These are phyloP conservation scores for Cicer judaicum DNA, from an alignment of 306 rosid genomes.

Conservation along the genomic window DNA sequence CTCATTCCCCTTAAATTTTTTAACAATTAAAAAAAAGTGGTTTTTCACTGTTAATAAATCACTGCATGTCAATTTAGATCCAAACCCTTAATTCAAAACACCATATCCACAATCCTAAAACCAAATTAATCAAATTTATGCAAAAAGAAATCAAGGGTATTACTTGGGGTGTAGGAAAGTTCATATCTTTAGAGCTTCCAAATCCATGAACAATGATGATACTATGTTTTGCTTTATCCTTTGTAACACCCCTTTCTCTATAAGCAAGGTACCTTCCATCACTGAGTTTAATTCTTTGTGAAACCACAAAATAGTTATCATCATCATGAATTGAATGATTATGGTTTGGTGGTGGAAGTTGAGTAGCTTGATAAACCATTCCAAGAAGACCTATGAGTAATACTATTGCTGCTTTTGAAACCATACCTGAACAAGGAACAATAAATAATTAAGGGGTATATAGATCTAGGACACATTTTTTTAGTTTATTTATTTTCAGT, in stretches of 20 bases:
- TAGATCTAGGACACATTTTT: slow-evolving; percentile 41
- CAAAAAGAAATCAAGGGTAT: slow-evolving; percentile 1
- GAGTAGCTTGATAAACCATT: slow-evolving; percentile 69
- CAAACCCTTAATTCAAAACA: slow-evolving; percentile 30
- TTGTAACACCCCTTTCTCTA: slow-evolving; percentile 64
- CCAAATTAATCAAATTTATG: background rate
- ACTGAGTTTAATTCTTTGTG: slow-evolving; percentile 59
- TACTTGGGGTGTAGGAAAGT: slow-evolving; percentile 54
- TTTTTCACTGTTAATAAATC: background rate
- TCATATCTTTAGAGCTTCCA: slow-evolving; percentile 69
- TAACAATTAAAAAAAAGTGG: background rate
- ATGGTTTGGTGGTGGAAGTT: slow-evolving; percentile 58
- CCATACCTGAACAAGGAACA: slow-evolving; percentile 49
- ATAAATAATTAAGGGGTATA: slow-evolving; percentile 9
- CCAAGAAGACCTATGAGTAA: slow-evolving; percentile 75
- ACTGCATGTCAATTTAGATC: slow-evolving; percentile 32
- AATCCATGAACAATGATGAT: slow-evolving; percentile 65
- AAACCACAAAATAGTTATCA: slow-evolving; percentile 34
- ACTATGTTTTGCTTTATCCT: slow-evolving; percentile 55
- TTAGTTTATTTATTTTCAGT: background rate
- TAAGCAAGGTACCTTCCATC: slow-evolving; percentile 77
- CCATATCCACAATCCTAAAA: slow-evolving; percentile 5
- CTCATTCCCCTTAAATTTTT: slow-evolving; percentile 1
- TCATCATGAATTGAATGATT: slow-evolving; percentile 31
- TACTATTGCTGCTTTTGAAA: slow-evolving; percentile 59